Evolutionary conservation across 345 rosid species (phyloP).

Genomic region (Citrus medica): DNA sequence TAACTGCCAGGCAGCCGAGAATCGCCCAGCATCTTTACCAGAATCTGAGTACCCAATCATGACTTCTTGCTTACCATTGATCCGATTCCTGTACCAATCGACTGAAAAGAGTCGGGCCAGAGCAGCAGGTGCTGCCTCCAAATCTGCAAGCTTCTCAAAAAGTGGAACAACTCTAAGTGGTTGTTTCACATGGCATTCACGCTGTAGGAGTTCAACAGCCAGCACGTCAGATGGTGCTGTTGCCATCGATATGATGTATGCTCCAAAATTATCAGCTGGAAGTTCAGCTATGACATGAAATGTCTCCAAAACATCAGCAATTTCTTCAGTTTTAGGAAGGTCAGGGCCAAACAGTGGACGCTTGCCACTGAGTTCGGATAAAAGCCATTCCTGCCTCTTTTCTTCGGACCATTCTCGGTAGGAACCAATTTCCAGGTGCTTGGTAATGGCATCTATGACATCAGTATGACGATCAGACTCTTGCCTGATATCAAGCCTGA

Average conservation of each 20-base stretch:
- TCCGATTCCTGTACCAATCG: constrained; percentile 87
- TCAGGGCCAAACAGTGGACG: constrained; percentile 95
- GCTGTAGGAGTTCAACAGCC: constrained; percentile 94
- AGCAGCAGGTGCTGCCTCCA: constrained; percentile 98
- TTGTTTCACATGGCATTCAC: constrained; percentile 84
- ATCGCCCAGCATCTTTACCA: constrained; percentile 95
- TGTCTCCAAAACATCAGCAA: constrained; percentile 84
- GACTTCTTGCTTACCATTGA: constrained; percentile 96
- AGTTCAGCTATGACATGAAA: constrained; percentile 81
- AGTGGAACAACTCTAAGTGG: constrained; percentile 98
- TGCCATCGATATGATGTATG: constrained; percentile 98
- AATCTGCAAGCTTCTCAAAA: constrained; percentile 97
- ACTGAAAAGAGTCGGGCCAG: constrained; percentile 83
- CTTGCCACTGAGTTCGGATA: constrained; percentile 82
- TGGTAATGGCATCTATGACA: constrained; percentile 90
- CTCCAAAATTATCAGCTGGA: constrained; percentile 87
- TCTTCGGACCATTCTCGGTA: constrained; percentile 93
- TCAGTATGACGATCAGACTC: constrained; percentile 97
- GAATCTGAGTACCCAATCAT: constrained; percentile 99
- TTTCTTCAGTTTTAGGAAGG: constrained; percentile 92
- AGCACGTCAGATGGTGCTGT: constrained; percentile 94
- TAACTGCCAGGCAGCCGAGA: constrained; percentile 98
- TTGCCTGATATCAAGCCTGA: constrained; percentile 93
- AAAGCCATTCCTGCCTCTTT: constrained; percentile 81
- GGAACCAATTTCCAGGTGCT: constrained; percentile 80